Base-by-base conservation (phyloP, 352 stramenopile genomes). In the Globisporangium apiculatum region DNA sequence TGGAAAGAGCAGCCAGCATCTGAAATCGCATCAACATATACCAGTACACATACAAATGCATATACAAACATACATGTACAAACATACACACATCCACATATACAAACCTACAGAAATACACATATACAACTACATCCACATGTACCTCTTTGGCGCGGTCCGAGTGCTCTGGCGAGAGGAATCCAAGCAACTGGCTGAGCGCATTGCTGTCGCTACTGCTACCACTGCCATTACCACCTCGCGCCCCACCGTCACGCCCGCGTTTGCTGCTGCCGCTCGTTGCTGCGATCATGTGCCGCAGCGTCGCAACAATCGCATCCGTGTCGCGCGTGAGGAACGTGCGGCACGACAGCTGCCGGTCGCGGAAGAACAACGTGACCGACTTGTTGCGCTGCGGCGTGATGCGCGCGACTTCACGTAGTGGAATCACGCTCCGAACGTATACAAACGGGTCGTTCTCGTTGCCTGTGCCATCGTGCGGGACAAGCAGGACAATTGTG, bases 331-430 rank as follows among this genome's bases (percentile, higher is more conserved):
- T 90, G 47, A 92, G 56, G 42, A 92, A 83, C 42, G 81, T 92
- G 41, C 83, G 79, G 49, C 83, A 92, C 14, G 65, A 72, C 47
- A 79, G 56, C 37, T 66, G 60, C 17, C 69, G 73, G 56, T 85
- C 63, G 60, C 86, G 86, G 64, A 92, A 92, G 69, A 92, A 92
- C 12, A 92, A 63, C 41, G 79, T 92, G 59, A 92, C 52, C 18
- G 83, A 90, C 61, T 89, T 90, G 61, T 80, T 75, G 54, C 69
- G 64, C 52, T 90, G 80, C 9, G 83, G 83, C 2, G 83, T 90
- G 66, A 92, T 89, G 12, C 83, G 79, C 14, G 83, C 71, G 43
- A 92, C 71, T 36, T 90, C 76, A 17, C 73, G 75, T 15, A 92
- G 66, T 10, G 69, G 69, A 37, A 92, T 85, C 35, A 90, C 56